Base-by-base conservation (phyloP, 129 eudicot species). In the Lonicera japonica region DNA sequence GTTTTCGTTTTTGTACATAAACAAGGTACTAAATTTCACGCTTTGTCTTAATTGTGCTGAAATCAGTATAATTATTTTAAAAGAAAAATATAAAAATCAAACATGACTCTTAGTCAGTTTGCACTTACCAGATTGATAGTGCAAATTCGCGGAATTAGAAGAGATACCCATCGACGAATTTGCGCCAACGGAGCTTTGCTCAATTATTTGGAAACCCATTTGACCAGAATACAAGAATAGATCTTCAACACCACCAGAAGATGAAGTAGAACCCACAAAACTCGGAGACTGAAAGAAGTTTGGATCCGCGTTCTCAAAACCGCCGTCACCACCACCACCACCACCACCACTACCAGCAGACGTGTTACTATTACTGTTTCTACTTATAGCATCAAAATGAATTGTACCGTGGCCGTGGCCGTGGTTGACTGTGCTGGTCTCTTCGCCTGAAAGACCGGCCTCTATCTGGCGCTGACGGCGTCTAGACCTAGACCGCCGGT, bases 381-480 rank as follows among this genome's bases (percentile, higher is more conserved):
- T n/a, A n/a, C n/a, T n/a, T n/a, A n/a, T n/a, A n/a, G n/a, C n/a
- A n/a, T n/a, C n/a, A n/a, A n/a, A n/a, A n/a, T n/a, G n/a, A n/a
- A n/a, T n/a, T n/a, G n/a, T n/a, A n/a, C n/a, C n/a, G n/a, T n/a
- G n/a, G n/a, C n/a, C n/a, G n/a, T n/a, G n/a, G n/a, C n/a, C n/a
- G n/a, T n/a, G n/a, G 64, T 41, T 70, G 75, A 17, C 5, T 34
- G 65, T 11, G 53, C 70, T 2, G 60, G 3, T 69, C 0, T 73
- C 69, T 21, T 70, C 81, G 3, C 57, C 75, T 25, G 60, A 25
- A 22, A 75, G 78, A 46, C 71, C 60, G 22, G 97, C 97, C 65
- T 89, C 95, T 51, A 90, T 82, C 69, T 91, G 97, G 10, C 95
- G 83, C 25, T 82, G 94, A 18, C 95, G 83, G 56, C 97, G 85